Conservation (phyloP, 306 rosid genomes). For the Potentilla sterilis region DNA sequence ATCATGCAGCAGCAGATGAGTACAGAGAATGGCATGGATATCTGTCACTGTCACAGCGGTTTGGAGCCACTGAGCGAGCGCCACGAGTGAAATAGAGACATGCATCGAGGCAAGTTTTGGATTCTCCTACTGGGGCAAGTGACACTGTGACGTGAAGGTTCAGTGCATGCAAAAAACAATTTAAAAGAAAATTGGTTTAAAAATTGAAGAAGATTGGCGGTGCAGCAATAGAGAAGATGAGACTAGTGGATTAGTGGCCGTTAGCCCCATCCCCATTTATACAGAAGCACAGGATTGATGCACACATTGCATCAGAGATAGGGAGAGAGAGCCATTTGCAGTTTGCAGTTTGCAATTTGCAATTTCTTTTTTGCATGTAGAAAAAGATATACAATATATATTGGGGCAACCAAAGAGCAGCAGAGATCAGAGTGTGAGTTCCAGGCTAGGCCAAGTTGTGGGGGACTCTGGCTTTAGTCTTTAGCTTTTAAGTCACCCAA, state of each 20-base stretch:
- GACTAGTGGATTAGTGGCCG: neutral
- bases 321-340: constrained; percentile 16
- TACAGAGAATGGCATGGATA: constrained; percentile 9
- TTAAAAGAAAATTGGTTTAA: constrained; percentile 27
- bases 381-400: neutral
- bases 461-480: constrained; percentile 17
- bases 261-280: constrained; percentile 49
- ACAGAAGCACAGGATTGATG: constrained; percentile 26
- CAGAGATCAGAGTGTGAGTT: neutral
- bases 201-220: constrained; percentile 31
- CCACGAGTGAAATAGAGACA: constrained; percentile 16
- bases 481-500: constrained; percentile 35
- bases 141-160: constrained; percentile 6
- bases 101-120: constrained; percentile 9
- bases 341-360: too few relatives aligned
- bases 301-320: constrained; percentile 12
- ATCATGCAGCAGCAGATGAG: constrained; percentile 1
- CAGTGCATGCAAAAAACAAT: constrained; percentile 23
- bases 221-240: constrained; percentile 29
- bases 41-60: neutral
- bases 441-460: constrained; percentile 29
- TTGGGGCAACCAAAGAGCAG: constrained; percentile 13
- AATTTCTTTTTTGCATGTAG: neutral
- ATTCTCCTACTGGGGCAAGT: constrained; percentile 5
- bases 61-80: neutral